phyloP scores from a whole-genome alignment of 2,329 filamentous ascomycete species.

The Clathrospora elynae region DNA sequence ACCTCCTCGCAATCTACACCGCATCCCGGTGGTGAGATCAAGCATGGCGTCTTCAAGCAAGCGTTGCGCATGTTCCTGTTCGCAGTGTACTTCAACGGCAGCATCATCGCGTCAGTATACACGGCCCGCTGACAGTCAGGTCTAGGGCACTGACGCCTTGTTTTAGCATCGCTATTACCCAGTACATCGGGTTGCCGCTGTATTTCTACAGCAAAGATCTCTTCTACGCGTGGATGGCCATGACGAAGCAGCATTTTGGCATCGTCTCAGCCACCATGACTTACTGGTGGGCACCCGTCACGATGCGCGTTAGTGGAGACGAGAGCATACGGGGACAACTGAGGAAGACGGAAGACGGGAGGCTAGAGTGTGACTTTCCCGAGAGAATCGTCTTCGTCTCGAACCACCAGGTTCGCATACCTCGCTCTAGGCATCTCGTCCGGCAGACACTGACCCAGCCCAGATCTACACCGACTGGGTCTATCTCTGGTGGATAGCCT shows the following conservation, averaged over 20 bases:
- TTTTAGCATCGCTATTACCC: conserved; percentile 62
- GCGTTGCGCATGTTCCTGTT: conserved; percentile 53
- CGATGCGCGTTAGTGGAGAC: conserved; percentile 81
- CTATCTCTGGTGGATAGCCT: conserved; percentile 91
- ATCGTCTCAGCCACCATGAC: conserved; percentile 78
- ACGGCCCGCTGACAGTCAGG: conserved; percentile 11
- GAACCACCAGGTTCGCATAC: conserved; percentile 69
- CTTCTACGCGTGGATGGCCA: conserved; percentile 83
- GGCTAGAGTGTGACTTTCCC: conserved; percentile 76
- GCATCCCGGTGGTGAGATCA: conserved; percentile 47
- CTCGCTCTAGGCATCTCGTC: background rate
- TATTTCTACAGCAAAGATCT: conserved; percentile 75
- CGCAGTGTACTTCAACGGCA: conserved; percentile 53
- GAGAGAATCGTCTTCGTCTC: conserved; percentile 81
- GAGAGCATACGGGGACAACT: conserved; percentile 77
- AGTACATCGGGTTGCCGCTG: conserved; percentile 73
- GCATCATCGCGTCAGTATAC: conserved; percentile 48
- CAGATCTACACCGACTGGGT: conserved; percentile 86
- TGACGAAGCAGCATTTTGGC: conserved; percentile 85
- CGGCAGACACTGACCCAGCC: conserved; percentile 13
- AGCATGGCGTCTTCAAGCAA: conserved; percentile 52
- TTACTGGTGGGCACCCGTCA: conserved; percentile 81
- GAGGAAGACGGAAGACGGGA: conserved; percentile 68
- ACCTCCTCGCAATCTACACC: conserved; percentile 5
- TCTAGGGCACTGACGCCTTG: conserved; percentile 32